Conservation (phyloP, 345 rosid species). For the Arabidopsis thaliana region TAIR10.1 NC_003074.8:6299501-6300000, state of each 20-base stretch:
- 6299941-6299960: constrained; percentile 81
- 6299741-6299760: constrained; percentile 89
- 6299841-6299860: constrained; percentile 71
- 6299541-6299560: constrained; percentile 75
- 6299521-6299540: constrained; percentile 84
- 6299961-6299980: constrained; percentile 53
- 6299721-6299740: constrained; percentile 94
- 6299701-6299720: constrained; percentile 90
- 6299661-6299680: constrained; percentile 76
- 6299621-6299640: constrained; percentile 81
- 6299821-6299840: constrained; percentile 73
- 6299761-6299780: background rate
- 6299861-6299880: constrained; percentile 60
- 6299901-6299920: constrained; percentile 80
- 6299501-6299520: constrained; percentile 57
- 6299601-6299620: constrained; percentile 81
- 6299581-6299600: constrained; percentile 47
- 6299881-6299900: constrained; percentile 76
- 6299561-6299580: constrained; percentile 65
- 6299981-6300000: constrained; percentile 69
- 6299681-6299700: constrained; percentile 79
- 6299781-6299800: background rate
- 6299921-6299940: constrained; percentile 60
- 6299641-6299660: constrained; percentile 85
- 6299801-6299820: background rate